phyloP scores from a whole-genome alignment of 2,329 filamentous ascomycete genomes.

The Ophiognomonia clavigignenti-juglandacearum region DNA sequence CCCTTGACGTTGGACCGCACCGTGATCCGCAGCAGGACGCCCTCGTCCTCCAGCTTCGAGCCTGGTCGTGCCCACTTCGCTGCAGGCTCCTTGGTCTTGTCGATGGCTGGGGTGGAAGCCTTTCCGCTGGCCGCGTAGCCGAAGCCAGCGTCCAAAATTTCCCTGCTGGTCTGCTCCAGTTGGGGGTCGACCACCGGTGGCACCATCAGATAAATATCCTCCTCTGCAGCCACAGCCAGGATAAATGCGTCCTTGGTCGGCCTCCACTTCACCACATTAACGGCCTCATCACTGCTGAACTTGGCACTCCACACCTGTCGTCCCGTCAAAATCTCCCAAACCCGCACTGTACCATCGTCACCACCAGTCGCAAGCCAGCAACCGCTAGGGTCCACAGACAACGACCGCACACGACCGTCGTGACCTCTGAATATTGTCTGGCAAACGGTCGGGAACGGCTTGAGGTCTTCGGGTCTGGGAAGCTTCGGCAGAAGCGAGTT shows the following conservation, averaged over 20 bases:
- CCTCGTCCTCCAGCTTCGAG: constrained; percentile 65
- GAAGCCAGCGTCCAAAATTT: constrained; percentile 82
- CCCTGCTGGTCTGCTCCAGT: constrained; percentile 68
- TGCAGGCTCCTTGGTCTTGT: constrained; percentile 66
- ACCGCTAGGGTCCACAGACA: constrained; percentile 81
- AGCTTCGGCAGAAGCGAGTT: constrained; percentile 88
- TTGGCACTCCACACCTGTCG: constrained; percentile 83
- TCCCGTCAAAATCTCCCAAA: constrained; percentile 85
- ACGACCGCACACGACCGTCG: constrained; percentile 77
- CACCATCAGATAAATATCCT: constrained; percentile 80
- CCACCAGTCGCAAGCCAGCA: constrained; percentile 86
- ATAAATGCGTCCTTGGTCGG: constrained; percentile 77
- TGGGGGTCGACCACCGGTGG: constrained; percentile 69
- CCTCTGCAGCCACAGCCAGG: constrained; percentile 77
- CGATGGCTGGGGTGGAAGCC: constrained; percentile 43
- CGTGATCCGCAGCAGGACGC: constrained; percentile 75
- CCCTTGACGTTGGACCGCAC: constrained; percentile 79
- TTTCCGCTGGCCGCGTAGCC: constrained; percentile 71
- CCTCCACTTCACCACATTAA: constrained; percentile 86
- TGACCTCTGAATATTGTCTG: constrained; percentile 86
- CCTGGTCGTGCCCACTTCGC: constrained; percentile 82
- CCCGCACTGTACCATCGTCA: constrained; percentile 85
- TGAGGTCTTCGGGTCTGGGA: constrained; percentile 86
- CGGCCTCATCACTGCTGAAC: constrained; percentile 71
- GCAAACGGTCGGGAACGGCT: constrained; percentile 88